These are phyloP conservation scores for Euphorbia schlechtendalii DNA, from an alignment of 441 rosid genomes.

Conservation along the genomic window DNA sequence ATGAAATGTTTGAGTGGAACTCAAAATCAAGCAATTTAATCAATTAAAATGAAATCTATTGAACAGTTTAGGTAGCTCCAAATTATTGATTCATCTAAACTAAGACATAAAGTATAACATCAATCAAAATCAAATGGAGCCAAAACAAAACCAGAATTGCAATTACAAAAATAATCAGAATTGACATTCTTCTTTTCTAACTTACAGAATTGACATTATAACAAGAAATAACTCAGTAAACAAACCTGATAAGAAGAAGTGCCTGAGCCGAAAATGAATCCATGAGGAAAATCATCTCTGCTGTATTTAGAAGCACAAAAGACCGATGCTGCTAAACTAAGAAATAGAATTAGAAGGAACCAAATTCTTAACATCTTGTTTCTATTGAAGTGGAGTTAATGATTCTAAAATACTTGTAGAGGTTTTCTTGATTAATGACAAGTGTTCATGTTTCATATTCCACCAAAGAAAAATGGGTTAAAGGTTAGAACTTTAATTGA, in stretches of 20 bases:
- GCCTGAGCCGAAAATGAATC: constrained; percentile 51
- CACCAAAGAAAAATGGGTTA: neutral
- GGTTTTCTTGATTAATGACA: neutral
- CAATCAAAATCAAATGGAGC: too few relatives aligned
- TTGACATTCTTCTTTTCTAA: too few relatives aligned
- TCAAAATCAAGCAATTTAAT: too few relatives aligned
- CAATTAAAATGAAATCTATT: too few relatives aligned
- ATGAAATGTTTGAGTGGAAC: too few relatives aligned
- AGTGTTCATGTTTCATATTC: neutral
- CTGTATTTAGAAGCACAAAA: constrained; percentile 26
- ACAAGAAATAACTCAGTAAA: too few relatives aligned
- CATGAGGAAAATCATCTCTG: constrained; percentile 45
- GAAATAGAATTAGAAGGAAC: constrained; percentile 17
- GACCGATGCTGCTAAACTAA: constrained; percentile 12
- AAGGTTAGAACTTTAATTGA: too few relatives aligned
- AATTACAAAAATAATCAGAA: too few relatives aligned
- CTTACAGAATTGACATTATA: neutral
- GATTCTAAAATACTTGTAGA: neutral
- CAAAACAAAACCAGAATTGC: too few relatives aligned
- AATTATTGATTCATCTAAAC: too few relatives aligned
- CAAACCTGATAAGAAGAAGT: constrained; percentile 65
- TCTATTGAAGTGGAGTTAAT: neutral
- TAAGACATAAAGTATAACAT: too few relatives aligned
- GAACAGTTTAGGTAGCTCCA: too few relatives aligned
- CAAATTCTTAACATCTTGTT: constrained; percentile 18